Conservation (phyloP, 2,329 filamentous ascomycete genomes). For the Metarhizium rileyi region DNA sequence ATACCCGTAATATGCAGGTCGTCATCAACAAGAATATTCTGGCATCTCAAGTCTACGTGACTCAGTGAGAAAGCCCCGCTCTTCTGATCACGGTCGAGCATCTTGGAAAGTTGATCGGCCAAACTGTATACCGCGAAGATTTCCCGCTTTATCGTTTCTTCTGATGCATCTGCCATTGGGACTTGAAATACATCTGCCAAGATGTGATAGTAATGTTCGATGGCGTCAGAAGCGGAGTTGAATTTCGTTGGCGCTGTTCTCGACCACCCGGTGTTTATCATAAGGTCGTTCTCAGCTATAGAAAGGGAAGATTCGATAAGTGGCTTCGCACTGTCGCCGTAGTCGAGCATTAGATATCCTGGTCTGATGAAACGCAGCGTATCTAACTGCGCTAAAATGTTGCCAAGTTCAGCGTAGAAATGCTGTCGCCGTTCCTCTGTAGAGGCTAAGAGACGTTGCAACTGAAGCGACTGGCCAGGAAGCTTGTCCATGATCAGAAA, state of each 20-base stretch:
- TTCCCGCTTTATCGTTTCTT: neutral
- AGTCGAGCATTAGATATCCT: neutral
- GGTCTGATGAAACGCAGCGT: neutral
- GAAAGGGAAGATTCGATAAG: neutral
- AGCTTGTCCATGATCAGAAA: neutral
- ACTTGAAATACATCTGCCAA: neutral
- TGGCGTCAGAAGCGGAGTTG: neutral
- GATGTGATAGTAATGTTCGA: neutral
- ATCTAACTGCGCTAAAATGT: neutral
- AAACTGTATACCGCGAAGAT: neutral
- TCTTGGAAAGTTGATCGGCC: neutral
- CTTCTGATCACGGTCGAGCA: rapidly evolving
- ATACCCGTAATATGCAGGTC: constrained; percentile 6
- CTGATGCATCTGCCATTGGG: neutral
- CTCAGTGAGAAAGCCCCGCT: neutral
- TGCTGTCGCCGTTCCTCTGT: neutral
- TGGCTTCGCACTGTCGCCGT: neutral
- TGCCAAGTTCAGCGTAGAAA: neutral
- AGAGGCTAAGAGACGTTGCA: neutral
- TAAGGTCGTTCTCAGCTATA: neutral
- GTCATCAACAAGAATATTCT: neutral
- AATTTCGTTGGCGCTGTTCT: too few species aligned
- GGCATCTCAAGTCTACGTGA: neutral
- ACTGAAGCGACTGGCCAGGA: neutral
- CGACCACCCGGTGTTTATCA: too few species aligned